Percentiles rank a stretch among this genome's conserved stretches.
phyloP scores from a whole-genome alignment of 2,329 filamentous ascomycete species.

The Talaromyces verruculosus region DNA sequence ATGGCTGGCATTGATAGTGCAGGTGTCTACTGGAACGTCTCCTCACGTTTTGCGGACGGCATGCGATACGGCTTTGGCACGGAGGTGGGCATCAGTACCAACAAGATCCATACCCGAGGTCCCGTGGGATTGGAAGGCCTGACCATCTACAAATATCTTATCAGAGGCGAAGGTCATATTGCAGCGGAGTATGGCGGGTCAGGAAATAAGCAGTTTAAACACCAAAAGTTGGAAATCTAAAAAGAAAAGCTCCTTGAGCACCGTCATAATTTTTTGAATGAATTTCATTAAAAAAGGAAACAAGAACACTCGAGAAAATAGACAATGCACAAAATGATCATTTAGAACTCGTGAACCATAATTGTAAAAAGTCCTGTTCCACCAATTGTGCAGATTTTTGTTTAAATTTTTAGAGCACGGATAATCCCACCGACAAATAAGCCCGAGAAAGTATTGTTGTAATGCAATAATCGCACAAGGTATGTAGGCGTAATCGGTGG shows the following conservation, averaged over 20 bases:
- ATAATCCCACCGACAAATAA: constrained; percentile 7
- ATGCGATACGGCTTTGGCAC: constrained; percentile 98
- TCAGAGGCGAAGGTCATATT: constrained; percentile 80
- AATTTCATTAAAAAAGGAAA: constrained; percentile 18
- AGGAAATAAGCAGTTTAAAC: constrained; percentile 58
- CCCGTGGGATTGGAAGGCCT: constrained; percentile 92
- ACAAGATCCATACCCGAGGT: constrained; percentile 93
- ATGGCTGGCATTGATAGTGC: constrained; percentile 83
- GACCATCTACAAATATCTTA: constrained; percentile 96
- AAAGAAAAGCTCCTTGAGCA: background rate
- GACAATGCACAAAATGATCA: constrained; percentile 18
- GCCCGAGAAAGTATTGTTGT: constrained; percentile 13
- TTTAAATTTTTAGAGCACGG: constrained; percentile 8
- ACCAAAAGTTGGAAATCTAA: constrained; percentile 48
- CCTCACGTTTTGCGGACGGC: constrained; percentile 89
- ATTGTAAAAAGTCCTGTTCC: constrained; percentile 7
- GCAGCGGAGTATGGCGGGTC: constrained; percentile 66
- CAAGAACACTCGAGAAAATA: constrained; percentile 17
- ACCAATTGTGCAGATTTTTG: constrained; percentile 16
- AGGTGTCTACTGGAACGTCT: constrained; percentile 96
- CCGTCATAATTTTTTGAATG: constrained; percentile 14
- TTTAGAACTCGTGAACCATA: constrained; percentile 14
- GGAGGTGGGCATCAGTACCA: constrained; percentile 97
- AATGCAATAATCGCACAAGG: constrained; percentile 12
- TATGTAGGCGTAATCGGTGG: constrained; percentile 9